Evolutionary conservation across 306 rosid genomes (phyloP), one percentile per base, ranked within the genome.

Genomic region (Prunus kanzakura): DNA sequence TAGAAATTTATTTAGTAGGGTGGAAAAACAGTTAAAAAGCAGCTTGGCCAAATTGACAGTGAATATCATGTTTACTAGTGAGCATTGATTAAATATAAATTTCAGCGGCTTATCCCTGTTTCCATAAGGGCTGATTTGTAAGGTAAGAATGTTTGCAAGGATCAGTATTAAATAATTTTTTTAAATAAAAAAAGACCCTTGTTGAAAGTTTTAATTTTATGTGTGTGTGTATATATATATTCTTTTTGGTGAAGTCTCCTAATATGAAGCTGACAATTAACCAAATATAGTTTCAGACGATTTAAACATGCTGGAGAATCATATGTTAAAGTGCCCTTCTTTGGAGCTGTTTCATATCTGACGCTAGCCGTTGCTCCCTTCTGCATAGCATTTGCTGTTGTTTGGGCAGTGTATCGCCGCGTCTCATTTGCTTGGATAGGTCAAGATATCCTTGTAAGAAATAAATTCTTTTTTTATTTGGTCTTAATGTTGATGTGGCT

Each of bases 401-500:
- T 92, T 79, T 95, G 99, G 99, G 98, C 92, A 65, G 91, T 78
- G 71, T 45, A 86, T 74, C 96, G 93, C 49, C 90, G 66, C 32
- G 45, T 45, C 46, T 58, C 89, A 14, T 82, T 69, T 83, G 97
- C 99, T 69, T 95, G 99, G 99, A 95, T 92, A 54, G 97, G 97
- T 84, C 97, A 95, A 85, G 99, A 95, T 88, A 88, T 92, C 84
- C 96, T 95, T 52, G 99, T 95, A 87, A 92, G 97, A 79, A 74
- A 76, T 60, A 23, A 52, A 60, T 63, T 76, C 67, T 77, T 45
- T 50, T 69, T 64, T 41, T 46, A 6, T 38, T 35, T 38, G 11
- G 45, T 85, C 68, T 60, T 77, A n/a, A 30, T 55, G 73, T 51
- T 74, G 23, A 79, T 62, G 22, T 57, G 30, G 0, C 49, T 75